Evolutionary conservation across 768 basidiomycete species (phyloP).

Genomic region (Rubroboletus satanas): DNA sequence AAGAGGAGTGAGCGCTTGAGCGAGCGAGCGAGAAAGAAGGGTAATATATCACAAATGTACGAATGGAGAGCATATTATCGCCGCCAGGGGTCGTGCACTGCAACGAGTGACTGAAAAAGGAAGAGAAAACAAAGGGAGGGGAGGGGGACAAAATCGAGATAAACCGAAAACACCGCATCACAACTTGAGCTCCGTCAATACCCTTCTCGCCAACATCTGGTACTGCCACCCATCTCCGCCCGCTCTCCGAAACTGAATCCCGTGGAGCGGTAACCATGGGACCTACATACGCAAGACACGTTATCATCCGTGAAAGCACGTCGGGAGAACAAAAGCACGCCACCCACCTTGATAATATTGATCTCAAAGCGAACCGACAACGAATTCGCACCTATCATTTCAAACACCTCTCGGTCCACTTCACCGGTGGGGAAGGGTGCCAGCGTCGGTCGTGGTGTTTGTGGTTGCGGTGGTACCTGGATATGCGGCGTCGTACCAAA

Average conservation of each 20-base stretch:
- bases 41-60: constrained; percentile 22
- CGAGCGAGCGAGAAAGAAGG: neutral
- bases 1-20: neutral
- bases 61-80: constrained; percentile 22
- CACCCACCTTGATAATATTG: constrained; percentile 88
- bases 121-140: neutral
- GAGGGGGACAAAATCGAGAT: neutral
- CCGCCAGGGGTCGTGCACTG: constrained; percentile 13
- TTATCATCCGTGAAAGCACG: neutral
- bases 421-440: constrained; percentile 63
- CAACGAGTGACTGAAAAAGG: neutral
- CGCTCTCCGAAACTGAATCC: constrained; percentile 89
- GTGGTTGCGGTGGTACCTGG: constrained; percentile 12
- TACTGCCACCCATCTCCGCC: constrained; percentile 97
- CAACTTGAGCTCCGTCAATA: constrained; percentile 84
- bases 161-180: constrained; percentile 32
- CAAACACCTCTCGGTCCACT: constrained; percentile 65
- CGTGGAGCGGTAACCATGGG: constrained; percentile 88
- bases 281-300: constrained; percentile 47
- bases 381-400: constrained; percentile 68
- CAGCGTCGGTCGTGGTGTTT: constrained; percentile 37
- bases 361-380: constrained; percentile 95
- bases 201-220: constrained; percentile 88
- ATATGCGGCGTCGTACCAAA: too few species aligned
- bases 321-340: neutral